Evolutionary conservation across 1,284 basidiomycete genomes (phyloP), one percentile per base, ranked within the genome.

Genomic region (Calocybe gambosa): DNA sequence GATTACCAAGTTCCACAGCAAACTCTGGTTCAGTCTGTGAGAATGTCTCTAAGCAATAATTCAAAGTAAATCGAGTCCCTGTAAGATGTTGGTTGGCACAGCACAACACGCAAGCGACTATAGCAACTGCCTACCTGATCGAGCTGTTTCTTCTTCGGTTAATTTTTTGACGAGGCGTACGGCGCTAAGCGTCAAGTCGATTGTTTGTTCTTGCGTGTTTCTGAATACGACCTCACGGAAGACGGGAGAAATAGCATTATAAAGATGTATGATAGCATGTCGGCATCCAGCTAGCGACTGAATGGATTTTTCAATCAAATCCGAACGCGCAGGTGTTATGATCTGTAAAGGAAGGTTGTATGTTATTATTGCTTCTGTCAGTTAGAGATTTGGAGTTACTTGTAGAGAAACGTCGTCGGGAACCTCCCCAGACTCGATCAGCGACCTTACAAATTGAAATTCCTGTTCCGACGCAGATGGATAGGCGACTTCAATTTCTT

Each of bases 41-140:
- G 69, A 94, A 94, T 1, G 88, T 90, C 68, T 94, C 91, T 25
- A 92, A 89, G 56, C 89, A 93, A 67, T 94, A 94, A 67, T 94
- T 89, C 65, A 85, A 91, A 54, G 82, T 80, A 75, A 93, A 94
- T 43, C 74, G 66, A 5, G 89, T 93, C 12, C 82, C 82, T 59
- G 19, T 41, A 28, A 12, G 9, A 43, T 46, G 31, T 35, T 35
- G 25, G 3, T 38, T 7, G 7, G 2, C 7, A 20, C 18, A 18
- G 12, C 23, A 28, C 15, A 2, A 29, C 8, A 6, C 10, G 18
- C 3, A 4, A 23, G 21, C 12, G 10, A 10, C 8, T 10, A 28
- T 9, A 12, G 43, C 40, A 16, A 58, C 10, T 80, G 71, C 60
- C 78, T 79, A 45, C 61, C 61, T 36, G 61, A 61, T 8, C 59